Evolutionary conservation across 2,329 filamentous ascomycete genomes (phyloP), one percentile per base, ranked within the genome.

Genomic region (Fusarium gaditjirri): DNA sequence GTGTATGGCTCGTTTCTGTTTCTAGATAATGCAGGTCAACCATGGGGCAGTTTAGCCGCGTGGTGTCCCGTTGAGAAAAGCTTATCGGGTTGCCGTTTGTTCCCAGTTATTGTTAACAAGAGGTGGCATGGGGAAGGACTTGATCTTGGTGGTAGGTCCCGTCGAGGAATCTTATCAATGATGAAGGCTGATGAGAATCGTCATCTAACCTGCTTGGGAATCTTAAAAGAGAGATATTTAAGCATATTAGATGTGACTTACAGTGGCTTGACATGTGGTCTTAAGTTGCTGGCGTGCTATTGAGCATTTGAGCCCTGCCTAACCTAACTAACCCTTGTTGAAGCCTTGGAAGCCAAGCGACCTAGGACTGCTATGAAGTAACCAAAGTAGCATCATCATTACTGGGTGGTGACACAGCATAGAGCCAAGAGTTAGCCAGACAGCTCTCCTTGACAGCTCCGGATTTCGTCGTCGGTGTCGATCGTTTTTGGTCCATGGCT

Each of bases 21-120:
- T 61, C 33, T 49, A 73, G 71, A 71, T 72, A 70, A 72, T 65
- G 69, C 69, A 72, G 47, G 68, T 54, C 54, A 67, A 65, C 17
- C 23, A 38, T 50, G 61, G 33, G 9, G 11, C 42, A 66, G 49
- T 65, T 68, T 58, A 60, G 64, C 68, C 63, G 63, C 44, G 49
- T 72, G 43, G 52, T 56, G 53, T 46, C 29, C 49, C 42, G 46
- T 54, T 47, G 49, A 58, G 25, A 54, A 62, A 61, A 68, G 55
- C 63, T 68, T 50, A 68, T 62, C 63, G 36, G 38, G 41, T 36
- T 62, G 38, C 38, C 62, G 31, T 67, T 66, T 47, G 46, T 61
- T 41, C 46, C 39, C 65, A 36, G 46, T 46, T n/a, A 35, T 52
- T 29, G 44, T 46, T 9, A n/a, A 11, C 6, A 31, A 53, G 62